Conservation (phyloP, 2,329 filamentous ascomycete species). For the Nemania bipapillata region DNA sequence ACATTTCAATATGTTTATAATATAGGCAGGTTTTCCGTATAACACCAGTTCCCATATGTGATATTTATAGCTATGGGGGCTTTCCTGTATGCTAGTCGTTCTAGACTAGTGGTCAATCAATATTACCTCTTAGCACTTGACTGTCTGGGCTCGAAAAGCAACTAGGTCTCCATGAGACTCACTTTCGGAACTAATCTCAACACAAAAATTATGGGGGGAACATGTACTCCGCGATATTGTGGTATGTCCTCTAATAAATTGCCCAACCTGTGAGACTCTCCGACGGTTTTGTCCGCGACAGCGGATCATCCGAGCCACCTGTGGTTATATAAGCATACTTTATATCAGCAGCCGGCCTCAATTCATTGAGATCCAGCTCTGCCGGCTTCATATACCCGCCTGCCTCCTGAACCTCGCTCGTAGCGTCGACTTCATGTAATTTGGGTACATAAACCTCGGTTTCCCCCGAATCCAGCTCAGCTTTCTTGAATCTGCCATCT, state of each 20-base stretch:
- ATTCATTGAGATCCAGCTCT: constrained; percentile 6
- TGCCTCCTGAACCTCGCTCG: constrained; percentile 13
- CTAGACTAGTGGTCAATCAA: background rate
- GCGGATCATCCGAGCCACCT: background rate
- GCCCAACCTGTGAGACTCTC: background rate
- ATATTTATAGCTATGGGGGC: background rate
- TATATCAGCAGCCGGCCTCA: background rate
- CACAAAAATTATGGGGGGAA: background rate
- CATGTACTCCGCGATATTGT: background rate
- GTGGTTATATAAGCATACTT: background rate
- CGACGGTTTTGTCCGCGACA: background rate
- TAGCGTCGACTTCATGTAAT: constrained; percentile 14
- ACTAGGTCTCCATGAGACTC: background rate
- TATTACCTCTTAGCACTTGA: background rate
- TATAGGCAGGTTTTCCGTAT: background rate
- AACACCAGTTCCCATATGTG: background rate
- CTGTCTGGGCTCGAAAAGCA: background rate
- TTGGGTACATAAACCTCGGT: background rate
- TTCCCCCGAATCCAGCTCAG: background rate
- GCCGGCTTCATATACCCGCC: constrained; percentile 12
- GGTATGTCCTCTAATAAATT: background rate
- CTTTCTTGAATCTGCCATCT: constrained; percentile 13
- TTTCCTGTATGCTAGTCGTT: background rate
- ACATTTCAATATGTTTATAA: no score
- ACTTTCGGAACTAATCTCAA: background rate